These are phyloP conservation scores for Echinochloa phyllopogon DNA, from an alignment of 176 grass and related monocot species.

Conservation along the genomic window DNA sequence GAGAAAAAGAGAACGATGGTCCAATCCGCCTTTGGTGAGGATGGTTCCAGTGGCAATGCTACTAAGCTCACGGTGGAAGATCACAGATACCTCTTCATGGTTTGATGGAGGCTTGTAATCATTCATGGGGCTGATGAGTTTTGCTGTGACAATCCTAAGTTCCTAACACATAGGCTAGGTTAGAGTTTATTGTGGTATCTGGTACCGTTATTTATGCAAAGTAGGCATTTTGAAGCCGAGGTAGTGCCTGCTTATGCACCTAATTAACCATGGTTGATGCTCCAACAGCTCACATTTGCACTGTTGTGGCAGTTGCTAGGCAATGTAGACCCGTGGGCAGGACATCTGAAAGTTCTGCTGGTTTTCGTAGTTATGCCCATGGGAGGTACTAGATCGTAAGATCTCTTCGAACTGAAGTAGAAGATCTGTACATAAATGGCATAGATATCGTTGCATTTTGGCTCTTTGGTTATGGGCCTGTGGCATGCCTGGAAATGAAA, in stretches of 20 bases:
- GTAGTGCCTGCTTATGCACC: not conserved
- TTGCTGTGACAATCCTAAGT: not conserved
- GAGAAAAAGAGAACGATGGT: constrained; percentile 92
- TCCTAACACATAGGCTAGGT: not conserved
- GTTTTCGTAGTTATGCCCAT: not conserved
- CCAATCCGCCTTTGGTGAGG: constrained; percentile 74
- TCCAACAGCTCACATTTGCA: not conserved
- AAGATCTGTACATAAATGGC: not conserved
- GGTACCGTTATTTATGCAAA: not conserved
- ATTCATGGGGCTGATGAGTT: not conserved
- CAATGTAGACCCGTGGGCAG: not conserved
- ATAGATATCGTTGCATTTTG: not conserved
- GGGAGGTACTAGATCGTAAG: not conserved
- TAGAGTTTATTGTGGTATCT: not conserved
- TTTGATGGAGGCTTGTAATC: constrained; percentile 32
- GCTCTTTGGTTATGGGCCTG: not conserved
- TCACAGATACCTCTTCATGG: constrained; percentile 79
- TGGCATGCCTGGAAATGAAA: not conserved
- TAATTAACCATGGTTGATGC: not conserved
- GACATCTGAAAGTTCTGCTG: not conserved
- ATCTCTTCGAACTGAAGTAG: not conserved
- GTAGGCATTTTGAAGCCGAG: constrained; percentile 4
- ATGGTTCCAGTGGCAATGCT: constrained; percentile 55
- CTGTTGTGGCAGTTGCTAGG: not conserved
- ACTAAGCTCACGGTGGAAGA: constrained; percentile 81